A percentile compares a stretch with the other conserved stretches of the same genome.
These are phyloP conservation scores for Rubus parviflorus DNA, from an alignment of 306 rosid species.

Conservation along the genomic window DNA sequence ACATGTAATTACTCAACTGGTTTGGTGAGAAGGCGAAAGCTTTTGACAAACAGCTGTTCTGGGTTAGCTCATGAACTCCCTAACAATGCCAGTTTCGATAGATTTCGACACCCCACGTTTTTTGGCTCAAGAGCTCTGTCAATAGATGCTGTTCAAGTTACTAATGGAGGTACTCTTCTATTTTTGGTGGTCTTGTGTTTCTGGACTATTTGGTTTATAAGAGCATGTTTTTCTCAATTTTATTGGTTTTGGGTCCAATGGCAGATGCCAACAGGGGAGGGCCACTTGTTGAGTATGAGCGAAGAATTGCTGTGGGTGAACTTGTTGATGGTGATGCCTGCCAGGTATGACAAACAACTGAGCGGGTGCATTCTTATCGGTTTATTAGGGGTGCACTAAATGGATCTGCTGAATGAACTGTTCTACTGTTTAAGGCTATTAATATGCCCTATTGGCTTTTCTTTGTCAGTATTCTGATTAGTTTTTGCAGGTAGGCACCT, in stretches of 20 bases:
- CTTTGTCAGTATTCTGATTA: conserved; percentile 18
- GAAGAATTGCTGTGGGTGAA: conserved; percentile 74
- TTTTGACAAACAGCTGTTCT: conserved; percentile 31
- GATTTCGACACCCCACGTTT: conserved; percentile 26
- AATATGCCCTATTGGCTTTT: conserved; percentile 1
- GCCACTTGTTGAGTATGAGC: conserved; percentile 93
- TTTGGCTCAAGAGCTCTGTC: conserved; percentile 54
- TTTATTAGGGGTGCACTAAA: not conserved
- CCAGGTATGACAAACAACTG: conserved; percentile 54
- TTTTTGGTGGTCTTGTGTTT: not conserved
- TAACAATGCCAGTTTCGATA: conserved; percentile 33
- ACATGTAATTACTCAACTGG: conserved; percentile 30
- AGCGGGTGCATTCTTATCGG: conserved; percentile 1
- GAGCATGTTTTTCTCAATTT: conserved; percentile 8
- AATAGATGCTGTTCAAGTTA: conserved; percentile 40
- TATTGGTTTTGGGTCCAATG: conserved; percentile 27
- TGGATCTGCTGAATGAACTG: conserved; percentile 15
- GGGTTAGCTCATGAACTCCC: conserved; percentile 35
- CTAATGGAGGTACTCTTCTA: conserved; percentile 55
- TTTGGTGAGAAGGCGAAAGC: conserved; percentile 32
- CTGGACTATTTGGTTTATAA: conserved; percentile 1
- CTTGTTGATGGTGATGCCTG: conserved; percentile 82
- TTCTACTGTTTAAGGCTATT: not conserved
- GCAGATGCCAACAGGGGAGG: conserved; percentile 59
- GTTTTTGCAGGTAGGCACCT: conserved; percentile 60